Percentiles rank a stretch among this genome's conserved stretches.
Evolutionary conservation across 495 filamentous ascomycete species (phyloP).

Genomic region (Lophium mytilinum): DNA sequence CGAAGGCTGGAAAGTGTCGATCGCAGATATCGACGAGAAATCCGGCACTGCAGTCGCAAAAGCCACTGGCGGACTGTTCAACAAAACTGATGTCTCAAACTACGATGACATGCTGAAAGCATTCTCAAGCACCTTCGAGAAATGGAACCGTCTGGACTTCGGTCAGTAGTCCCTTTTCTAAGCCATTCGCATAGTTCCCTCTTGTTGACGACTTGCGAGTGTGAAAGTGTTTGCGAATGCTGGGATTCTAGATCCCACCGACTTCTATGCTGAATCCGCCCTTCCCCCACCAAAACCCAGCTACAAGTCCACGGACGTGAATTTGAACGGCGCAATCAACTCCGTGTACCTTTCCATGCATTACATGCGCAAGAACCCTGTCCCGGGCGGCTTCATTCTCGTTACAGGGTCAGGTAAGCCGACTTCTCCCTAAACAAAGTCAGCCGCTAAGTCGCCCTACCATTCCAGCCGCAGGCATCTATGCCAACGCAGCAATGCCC

Average conservation of each 20-base stretch:
- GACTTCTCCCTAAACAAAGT: background rate
- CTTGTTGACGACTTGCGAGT: background rate
- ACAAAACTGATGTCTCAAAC: background rate
- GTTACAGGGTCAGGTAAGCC: background rate
- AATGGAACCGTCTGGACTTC: background rate
- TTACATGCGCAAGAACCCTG: background rate
- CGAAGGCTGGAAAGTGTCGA: background rate
- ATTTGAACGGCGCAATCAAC: background rate
- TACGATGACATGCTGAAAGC: background rate
- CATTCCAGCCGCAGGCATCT: background rate
- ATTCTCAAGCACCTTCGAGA: background rate
- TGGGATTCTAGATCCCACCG: background rate
- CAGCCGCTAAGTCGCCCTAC: background rate
- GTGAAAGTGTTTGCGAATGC: background rate
- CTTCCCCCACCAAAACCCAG: background rate
- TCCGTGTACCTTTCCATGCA: background rate
- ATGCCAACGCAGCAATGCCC: background rate
- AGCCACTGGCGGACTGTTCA: background rate
- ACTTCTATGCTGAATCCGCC: background rate
- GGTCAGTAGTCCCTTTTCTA: background rate
- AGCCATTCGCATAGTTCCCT: too few relatives aligned
- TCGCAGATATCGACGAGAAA: background rate
- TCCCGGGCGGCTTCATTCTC: background rate
- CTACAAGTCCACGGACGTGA: background rate
- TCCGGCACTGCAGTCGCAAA: background rate